These are phyloP conservation scores for Choanephora cucurbitarum DNA, from an alignment of 371 early-diverging fungal genomes.

Conservation along the genomic window DNA sequence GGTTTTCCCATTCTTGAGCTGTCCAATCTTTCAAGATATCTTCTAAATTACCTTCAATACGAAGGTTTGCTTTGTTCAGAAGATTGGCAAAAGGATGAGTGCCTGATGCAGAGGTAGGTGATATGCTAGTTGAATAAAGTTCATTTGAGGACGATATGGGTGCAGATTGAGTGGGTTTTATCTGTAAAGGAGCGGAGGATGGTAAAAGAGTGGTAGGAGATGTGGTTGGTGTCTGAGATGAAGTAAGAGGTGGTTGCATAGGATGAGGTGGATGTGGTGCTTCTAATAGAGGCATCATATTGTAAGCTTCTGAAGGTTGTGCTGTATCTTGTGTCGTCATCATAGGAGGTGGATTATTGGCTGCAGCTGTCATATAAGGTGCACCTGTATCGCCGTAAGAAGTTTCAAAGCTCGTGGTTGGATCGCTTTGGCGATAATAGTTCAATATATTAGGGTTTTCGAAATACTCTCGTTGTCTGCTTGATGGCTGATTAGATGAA, in stretches of 20 bases:
- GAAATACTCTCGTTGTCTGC: slow-evolving; percentile 20
- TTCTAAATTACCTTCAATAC: slow-evolving; percentile 63
- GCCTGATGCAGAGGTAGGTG: slow-evolving; percentile 13
- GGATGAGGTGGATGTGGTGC: slow-evolving; percentile 1
- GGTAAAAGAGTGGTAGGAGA: not conserved
- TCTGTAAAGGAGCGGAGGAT: not conserved
- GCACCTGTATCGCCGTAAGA: not conserved
- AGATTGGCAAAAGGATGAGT: slow-evolving; percentile 54
- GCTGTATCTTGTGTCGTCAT: not conserved
- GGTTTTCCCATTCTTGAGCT: slow-evolving; percentile 61
- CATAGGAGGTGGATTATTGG: not conserved
- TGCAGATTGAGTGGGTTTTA: not conserved
- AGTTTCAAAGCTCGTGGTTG: not conserved
- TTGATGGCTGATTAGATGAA: slow-evolving; percentile 17
- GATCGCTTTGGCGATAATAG: not conserved
- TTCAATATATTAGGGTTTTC: slow-evolving; percentile 3
- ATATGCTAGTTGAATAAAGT: not conserved
- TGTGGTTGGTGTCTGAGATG: not conserved
- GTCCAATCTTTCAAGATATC: slow-evolving; percentile 65
- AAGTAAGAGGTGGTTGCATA: not conserved
- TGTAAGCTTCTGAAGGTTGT: not conserved
- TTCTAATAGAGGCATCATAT: not conserved
- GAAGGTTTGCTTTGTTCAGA: slow-evolving; percentile 71
- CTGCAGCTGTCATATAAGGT: not conserved
- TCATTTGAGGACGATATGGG: not conserved